Evolutionary conservation across 108 stramenopile species (phyloP).

Genomic region (Stephanodiscus triporus): DNA sequence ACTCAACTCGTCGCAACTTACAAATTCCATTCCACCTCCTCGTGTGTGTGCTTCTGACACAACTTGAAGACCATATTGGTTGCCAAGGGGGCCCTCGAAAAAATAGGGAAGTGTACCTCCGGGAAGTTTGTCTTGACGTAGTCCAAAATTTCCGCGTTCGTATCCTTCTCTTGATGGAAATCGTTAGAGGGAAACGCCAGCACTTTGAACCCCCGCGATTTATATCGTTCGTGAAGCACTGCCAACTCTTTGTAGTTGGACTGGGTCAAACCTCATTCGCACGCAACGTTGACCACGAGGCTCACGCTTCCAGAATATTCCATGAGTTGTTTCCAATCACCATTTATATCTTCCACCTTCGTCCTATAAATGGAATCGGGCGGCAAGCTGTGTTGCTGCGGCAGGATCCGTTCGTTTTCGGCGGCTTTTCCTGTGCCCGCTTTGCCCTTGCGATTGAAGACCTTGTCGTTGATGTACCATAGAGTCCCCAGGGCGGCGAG

Average conservation of each 20-base stretch:
- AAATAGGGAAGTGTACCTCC: slow-evolving; percentile 67
- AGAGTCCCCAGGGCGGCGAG: slow-evolving; percentile 19
- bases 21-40: slow-evolving; percentile 66
- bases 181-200: slow-evolving; percentile 82
- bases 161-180: slow-evolving; percentile 77
- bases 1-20: background rate
- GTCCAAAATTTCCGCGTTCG: slow-evolving; percentile 64
- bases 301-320: slow-evolving; percentile 66
- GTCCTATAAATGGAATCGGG: slow-evolving; percentile 71
- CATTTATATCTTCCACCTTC: slow-evolving; percentile 53
- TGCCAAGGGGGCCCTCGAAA: slow-evolving; percentile 51
- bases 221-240: slow-evolving; percentile 58
- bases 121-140: slow-evolving; percentile 66
- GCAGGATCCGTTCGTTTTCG: background rate
- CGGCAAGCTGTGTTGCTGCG: slow-evolving; percentile 36
- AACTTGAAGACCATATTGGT: slow-evolving; percentile 66
- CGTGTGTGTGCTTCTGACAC: slow-evolving; percentile 55
- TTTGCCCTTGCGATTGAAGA: background rate
- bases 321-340: slow-evolving; percentile 50
- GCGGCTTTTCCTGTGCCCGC: background rate
- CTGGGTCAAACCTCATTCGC: slow-evolving; percentile 78
- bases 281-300: slow-evolving; percentile 80
- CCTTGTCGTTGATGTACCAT: slow-evolving; percentile 6
- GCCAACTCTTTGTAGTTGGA: slow-evolving; percentile 73
- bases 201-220: slow-evolving; percentile 57